Evolutionary conservation across 2,329 filamentous ascomycete species (phyloP), one percentile per base, ranked within the genome.

Genomic region (Beauveria sp.): DNA sequence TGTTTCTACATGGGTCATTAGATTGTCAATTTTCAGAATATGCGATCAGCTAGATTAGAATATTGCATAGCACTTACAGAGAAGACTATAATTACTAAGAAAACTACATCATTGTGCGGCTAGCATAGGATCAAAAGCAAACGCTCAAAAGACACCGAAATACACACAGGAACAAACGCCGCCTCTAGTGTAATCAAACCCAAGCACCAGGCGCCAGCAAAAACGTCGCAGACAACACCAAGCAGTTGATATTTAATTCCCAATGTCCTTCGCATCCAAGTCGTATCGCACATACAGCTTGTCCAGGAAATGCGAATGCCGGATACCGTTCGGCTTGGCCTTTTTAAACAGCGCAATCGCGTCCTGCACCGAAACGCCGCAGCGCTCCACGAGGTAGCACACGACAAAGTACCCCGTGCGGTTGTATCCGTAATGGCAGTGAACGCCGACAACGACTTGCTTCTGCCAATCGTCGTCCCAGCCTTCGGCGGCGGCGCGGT

Each of bases 391-490:
- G n/a, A 97, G 78, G 70, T 97, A 97, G 69, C 87, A 91, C 37
- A 91, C 88, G 55, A 97, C 85, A 70, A 97, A 90, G 72, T 93
- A 96, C 0, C 93, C 93, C 0, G 93, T 97, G 24, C 92, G 84
- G 71, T 97, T 97, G 76, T 96, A 97, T 0, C 93, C 93, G 67
- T 97, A 97, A 70, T 97, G 93, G 69, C 93, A 97, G 71, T 97
- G 93, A 0, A 96, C 91, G 2, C 88, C 92, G 56, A 96, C 83
- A 53, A 87, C 76, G n/a, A 68, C 44, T 2, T 16, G 46, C 9
- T 14, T 70, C 47, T 69, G 63, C 8, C 67, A 67, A 0, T 77
- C 75, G 1, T 76, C 68, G 6, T 74, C 71, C 66, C 72, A 77
- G 2, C 78, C 75, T 22, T 75, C 77, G 61, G 72, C 75, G 3